Evolutionary conservation across 2,329 filamentous ascomycete genomes (phyloP), one percentile per base, ranked within the genome.

Genomic region (Fusarium nematophilum): DNA sequence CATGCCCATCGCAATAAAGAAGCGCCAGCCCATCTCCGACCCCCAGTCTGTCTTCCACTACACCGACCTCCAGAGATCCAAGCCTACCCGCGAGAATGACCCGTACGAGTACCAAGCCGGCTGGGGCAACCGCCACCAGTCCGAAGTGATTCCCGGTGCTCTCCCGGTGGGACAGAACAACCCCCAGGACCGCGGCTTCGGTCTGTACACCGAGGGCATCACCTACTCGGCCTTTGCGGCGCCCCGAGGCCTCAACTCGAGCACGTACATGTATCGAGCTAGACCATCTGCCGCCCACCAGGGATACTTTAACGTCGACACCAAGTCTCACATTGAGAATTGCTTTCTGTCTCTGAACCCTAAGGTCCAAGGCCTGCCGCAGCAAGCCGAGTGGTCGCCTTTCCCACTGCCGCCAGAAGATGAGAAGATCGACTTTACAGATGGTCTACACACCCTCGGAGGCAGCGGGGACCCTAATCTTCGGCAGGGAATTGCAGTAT

Each of bases 211-310:
- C 5, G 57, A 60, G n/a, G 57, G 57, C 2, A 59, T 60, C 13
- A 60, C 57, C n/a, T 60, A 59, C 42, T 60, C 55, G 15, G 43
- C 57, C 4, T 60, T 60, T 31, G 57, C 57, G 9, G 54, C 54
- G 6, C 54, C 57, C 7, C 21, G 57, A 4, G 18, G 18, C 5
- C 5, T 27, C 2, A 59, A 60, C 34, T 34, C 26, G 27, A 60
- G 55, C 29, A 54, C 44, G 0, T 60, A 60, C 5, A 59, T 60
- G 57, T 60, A 60, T 3, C 56, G 56, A 0, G 47, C 54, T 6
- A 29, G 55, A 14, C 57, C 57, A 2, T 59, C 57, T 5, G 57
- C 57, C 0, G 57, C 54, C 1, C 55, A 60, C 8, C n/a, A 30
- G 9, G 47, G 53, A 2, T 56, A 56, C 14, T 13, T 7, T 6